A percentile compares a stretch with the other conserved stretches of the same genome.
These are phyloP conservation scores for Leccinum boreale DNA, from an alignment of 768 basidiomycete genomes.

Conservation along the genomic window DNA sequence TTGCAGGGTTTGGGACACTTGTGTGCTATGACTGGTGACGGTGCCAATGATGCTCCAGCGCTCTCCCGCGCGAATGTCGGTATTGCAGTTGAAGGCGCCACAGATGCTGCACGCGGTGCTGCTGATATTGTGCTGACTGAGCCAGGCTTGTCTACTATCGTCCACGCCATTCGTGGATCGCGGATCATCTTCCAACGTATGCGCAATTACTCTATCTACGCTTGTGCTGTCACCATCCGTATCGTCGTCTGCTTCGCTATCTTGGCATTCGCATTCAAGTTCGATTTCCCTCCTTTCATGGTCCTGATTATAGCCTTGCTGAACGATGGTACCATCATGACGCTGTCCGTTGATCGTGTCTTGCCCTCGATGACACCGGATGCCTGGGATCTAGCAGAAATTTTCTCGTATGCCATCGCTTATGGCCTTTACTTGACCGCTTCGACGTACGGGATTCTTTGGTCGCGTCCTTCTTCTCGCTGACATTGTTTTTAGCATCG, in stretches of 20 bases:
- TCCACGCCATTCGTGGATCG: slow-evolving; percentile 97
- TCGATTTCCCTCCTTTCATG: slow-evolving; percentile 99
- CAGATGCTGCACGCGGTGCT: slow-evolving; percentile 96
- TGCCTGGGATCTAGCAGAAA: slow-evolving; percentile 94
- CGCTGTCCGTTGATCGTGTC: slow-evolving; percentile 92
- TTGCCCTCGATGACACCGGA: slow-evolving; percentile 91
- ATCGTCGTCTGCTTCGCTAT: slow-evolving; percentile 97
- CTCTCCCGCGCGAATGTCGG: slow-evolving; percentile 98
- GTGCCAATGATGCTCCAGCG: slow-evolving; percentile 98
- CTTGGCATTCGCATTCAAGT: slow-evolving; percentile 92
- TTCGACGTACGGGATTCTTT: slow-evolving; percentile 67
- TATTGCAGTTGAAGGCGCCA: slow-evolving; percentile 99
- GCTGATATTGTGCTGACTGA: slow-evolving; percentile 98
- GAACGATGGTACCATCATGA: slow-evolving; percentile 99
- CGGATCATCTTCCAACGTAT: slow-evolving; percentile 99
- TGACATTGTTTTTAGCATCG: slow-evolving; percentile 45
- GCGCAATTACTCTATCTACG: slow-evolving; percentile 98
- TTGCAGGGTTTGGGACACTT: slow-evolving; percentile 94
- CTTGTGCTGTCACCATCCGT: slow-evolving; percentile 96
- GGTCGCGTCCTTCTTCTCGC: slow-evolving; percentile 3
- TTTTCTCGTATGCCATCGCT: slow-evolving; percentile 92
- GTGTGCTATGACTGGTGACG: slow-evolving; percentile 99
- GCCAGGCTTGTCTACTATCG: slow-evolving; percentile 98
- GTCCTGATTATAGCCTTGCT: slow-evolving; percentile 95
- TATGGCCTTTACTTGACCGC: slow-evolving; percentile 92